Base-by-base conservation (phyloP, 371 early-diverging fungal genomes). In the Lichtheimia corymbifera region DNA sequence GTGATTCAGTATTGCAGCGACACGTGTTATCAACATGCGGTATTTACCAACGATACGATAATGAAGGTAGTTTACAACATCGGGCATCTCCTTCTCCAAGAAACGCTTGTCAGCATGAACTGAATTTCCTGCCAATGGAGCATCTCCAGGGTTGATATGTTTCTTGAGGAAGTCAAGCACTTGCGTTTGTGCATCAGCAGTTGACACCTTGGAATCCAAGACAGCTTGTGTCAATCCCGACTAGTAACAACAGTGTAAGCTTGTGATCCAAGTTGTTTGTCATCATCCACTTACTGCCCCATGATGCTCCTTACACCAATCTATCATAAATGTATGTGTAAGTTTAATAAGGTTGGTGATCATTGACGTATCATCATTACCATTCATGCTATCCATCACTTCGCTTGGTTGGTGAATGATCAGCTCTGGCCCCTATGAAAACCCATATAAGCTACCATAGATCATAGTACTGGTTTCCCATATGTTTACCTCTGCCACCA, bases 271-370 rank as follows among this genome's bases (percentile, higher is more conserved):
- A 4, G 50, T 12, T 18, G 43, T 13, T 2, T 14, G 4, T 17
- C 40, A 12, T 25, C 11, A 40, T 20, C 2, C 6, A 53, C 68
- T 73, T 77, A 86, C 86, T 17, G 71, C 70, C 17, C 93, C 92
- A 70, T 97, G 97, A 62, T 95, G 94, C 49, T 87, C 69, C 44
- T 70, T 85, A 71, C 96, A 95, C 97, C 97, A 97, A 28, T 90
- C 93, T 81, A 56, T 44, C 27, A 20, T 27, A 17, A 27, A 30
- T 64, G 2, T 14, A 18, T 54, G 22, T 53, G 22, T 22, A 27
- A n/a, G n/a, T n/a, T n/a, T 22, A 52, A 12, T 22, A 52, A 12
- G 13, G 40, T 13, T 3, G n/a, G n/a, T 35, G 11, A 35, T 35
- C 41, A 11, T 43, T n/a, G 18, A 17, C 41, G 35, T 30, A 22